Evolutionary conservation across 2,329 filamentous ascomycete genomes (phyloP).

Genomic region (Chlorencoelia australis): DNA sequence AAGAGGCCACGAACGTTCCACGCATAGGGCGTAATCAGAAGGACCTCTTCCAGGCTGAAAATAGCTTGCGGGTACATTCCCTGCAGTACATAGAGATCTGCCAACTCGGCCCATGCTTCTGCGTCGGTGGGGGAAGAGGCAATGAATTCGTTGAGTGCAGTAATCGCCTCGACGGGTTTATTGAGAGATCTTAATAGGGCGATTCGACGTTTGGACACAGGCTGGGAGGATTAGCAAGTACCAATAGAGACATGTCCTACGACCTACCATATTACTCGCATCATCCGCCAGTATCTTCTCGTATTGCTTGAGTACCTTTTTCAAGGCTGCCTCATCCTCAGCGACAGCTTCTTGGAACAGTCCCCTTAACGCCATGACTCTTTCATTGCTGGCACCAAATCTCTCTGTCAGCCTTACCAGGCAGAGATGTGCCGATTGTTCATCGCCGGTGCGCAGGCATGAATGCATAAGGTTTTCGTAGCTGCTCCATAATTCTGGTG

Average conservation of each 20-base stretch:
- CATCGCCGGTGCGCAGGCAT: constrained; percentile 76
- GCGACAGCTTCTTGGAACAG: constrained; percentile 79
- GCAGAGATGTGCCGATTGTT: constrained; percentile 64
- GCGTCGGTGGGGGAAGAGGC: constrained; percentile 81
- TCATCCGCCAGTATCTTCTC: constrained; percentile 64
- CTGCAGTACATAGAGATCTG: constrained; percentile 74
- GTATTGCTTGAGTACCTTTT: constrained; percentile 66
- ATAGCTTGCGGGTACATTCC: constrained; percentile 75
- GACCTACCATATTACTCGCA: constrained; percentile 66
- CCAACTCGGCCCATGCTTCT: constrained; percentile 87
- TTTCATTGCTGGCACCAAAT: constrained; percentile 78
- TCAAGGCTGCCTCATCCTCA: constrained; percentile 51
- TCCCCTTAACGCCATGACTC: constrained; percentile 73
- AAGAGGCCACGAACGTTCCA: constrained; percentile 65
- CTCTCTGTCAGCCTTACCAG: constrained; percentile 66
- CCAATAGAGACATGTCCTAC: not conserved
- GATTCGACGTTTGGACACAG: constrained; percentile 74
- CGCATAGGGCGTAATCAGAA: constrained; percentile 78
- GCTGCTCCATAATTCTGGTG: constrained; percentile 69
- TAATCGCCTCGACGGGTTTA: constrained; percentile 60
- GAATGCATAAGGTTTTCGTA: constrained; percentile 83
- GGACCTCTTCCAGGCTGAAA: constrained; percentile 81
- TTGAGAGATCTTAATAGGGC: constrained; percentile 69
- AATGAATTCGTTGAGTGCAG: constrained; percentile 63
- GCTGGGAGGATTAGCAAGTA: constrained; percentile 39